A percentile compares a stretch with the other conserved stretches of the same genome.
These are phyloP conservation scores for Daldinia sp. DNA, from an alignment of 2,329 filamentous ascomycete species.

Conservation along the genomic window DNA sequence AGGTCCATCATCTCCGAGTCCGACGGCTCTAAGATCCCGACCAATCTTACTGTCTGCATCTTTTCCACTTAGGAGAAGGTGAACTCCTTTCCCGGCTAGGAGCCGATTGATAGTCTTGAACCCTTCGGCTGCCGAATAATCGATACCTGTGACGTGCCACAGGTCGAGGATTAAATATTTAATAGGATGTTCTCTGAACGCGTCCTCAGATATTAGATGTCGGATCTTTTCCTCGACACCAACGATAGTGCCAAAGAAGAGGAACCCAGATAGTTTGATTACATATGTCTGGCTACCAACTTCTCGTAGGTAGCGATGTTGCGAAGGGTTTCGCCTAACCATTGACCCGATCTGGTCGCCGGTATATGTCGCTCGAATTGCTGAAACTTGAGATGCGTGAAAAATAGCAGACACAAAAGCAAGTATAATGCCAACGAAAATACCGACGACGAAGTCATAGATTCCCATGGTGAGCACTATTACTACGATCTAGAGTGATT, in stretches of 20 bases:
- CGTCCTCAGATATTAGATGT: conserved; percentile 82
- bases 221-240: conserved; percentile 92
- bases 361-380: conserved; percentile 89
- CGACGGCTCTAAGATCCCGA: conserved; percentile 83
- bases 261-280: conserved; percentile 90
- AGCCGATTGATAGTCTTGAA: conserved; percentile 93
- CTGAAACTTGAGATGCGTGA: conserved; percentile 89
- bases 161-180: conserved; percentile 92
- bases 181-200: conserved; percentile 82
- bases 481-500: conserved; percentile 70
- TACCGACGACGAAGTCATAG: conserved; percentile 96
- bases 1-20: conserved; percentile 78
- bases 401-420: conserved; percentile 93
- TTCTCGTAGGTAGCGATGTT: conserved; percentile 86
- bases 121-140: conserved; percentile 95
- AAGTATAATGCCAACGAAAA: conserved; percentile 89
- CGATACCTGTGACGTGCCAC: conserved; percentile 88
- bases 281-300: conserved; percentile 91
- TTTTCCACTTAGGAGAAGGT: conserved; percentile 85
- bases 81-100: conserved; percentile 79
- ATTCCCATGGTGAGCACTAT: conserved; percentile 97
- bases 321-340: conserved; percentile 88
- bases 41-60: conserved; percentile 81
- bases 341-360: conserved; percentile 92
- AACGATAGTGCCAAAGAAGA: conserved; percentile 99